Evolutionary conservation across 139 green algal species (phyloP), one percentile per base, ranked within the genome.

Genomic region (Limnomonas spitsbergensis): DNA sequence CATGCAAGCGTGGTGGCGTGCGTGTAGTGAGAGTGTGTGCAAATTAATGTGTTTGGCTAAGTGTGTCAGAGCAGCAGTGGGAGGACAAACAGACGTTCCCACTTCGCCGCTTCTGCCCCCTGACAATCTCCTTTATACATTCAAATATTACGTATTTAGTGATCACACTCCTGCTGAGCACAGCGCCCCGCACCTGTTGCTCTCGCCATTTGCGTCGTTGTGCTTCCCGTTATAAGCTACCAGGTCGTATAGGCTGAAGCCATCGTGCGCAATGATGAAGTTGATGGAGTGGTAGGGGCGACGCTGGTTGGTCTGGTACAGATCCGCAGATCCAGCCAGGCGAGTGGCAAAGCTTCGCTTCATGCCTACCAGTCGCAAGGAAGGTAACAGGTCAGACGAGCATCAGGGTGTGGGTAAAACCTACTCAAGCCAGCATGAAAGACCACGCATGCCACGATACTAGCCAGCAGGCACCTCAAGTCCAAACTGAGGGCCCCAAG

Each of bases 241-340:
- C 38, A 98, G 70, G 86, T 99, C 96, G 38, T 89, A 71, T n/a
- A 99, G 81, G 2, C 87, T 94, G 84, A 99, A 99, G 36, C 95
- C 95, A 69, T 99, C 95, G 79, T 99, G 95, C 0, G 93, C 93
- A 26, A 92, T 95, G 38, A 98, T 87, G 83, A 98, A 99, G 85
- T 99, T 99, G 84, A 98, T 87, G 53, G 87, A 91, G 81, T 99
- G 94, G 84, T 91, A 98, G 26, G 69, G 69, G 24, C 47, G 40
- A 35, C 71, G 38, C 39, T 78, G 38, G 32, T 78, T 78, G 38
- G 39, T 38, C 40, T 93, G 69, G 86, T 99, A 99, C 68, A 99
- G 87, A 85, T 99, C 95, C 38, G 94, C 85, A 20, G 86, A 94
- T 78, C 96, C 96, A 1, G 89, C 82, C 29, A 99, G 66, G 31